These are phyloP conservation scores for Sarcodon sp. DNA, from an alignment of 768 basidiomycete genomes.

Conservation along the genomic window DNA sequence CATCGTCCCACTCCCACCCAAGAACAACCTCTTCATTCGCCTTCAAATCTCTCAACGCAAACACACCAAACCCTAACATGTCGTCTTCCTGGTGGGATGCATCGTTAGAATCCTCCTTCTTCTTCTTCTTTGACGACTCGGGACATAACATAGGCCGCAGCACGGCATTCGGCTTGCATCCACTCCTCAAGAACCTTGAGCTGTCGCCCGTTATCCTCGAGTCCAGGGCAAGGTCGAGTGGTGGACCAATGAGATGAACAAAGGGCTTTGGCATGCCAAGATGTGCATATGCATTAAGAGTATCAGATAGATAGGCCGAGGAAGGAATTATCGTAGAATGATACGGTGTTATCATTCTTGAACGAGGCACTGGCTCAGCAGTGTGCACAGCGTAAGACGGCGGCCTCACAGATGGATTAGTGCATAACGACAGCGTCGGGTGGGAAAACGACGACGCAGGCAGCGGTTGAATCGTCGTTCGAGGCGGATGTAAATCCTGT, in stretches of 20 bases:
- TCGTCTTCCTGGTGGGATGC: conserved; percentile 14
- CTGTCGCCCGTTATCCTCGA: conserved; percentile 57
- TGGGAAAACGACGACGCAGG: conserved; percentile 18
- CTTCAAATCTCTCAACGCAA: conserved; percentile 63
- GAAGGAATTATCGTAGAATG: conserved; percentile 53
- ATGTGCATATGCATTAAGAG: conserved; percentile 78
- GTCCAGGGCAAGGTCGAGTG: conserved; percentile 71
- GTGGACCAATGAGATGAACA: conserved; percentile 69
- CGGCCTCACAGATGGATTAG: conserved; percentile 31
- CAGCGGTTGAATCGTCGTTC: conserved; percentile 17
- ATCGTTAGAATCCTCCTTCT: not conserved
- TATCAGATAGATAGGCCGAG: conserved; percentile 59
- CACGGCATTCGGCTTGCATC: conserved; percentile 39
- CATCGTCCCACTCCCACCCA: conserved; percentile 97
- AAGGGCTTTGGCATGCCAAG: conserved; percentile 75
- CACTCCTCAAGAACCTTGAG: conserved; percentile 46
- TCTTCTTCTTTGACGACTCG: conserved; percentile 6
- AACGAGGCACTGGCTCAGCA: conserved; percentile 37
- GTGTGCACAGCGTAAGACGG: conserved; percentile 59
- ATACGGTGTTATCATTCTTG: conserved; percentile 50
- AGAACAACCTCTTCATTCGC: conserved; percentile 79
- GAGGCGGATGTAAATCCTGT: conserved; percentile 12
- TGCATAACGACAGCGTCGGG: conserved; percentile 17
- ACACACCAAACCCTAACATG: conserved; percentile 62
- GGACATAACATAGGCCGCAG: conserved; percentile 29